Evolutionary conservation across 768 basidiomycete genomes (phyloP), one percentile per base, ranked within the genome.

Genomic region (Psilocybe azurescens): DNA sequence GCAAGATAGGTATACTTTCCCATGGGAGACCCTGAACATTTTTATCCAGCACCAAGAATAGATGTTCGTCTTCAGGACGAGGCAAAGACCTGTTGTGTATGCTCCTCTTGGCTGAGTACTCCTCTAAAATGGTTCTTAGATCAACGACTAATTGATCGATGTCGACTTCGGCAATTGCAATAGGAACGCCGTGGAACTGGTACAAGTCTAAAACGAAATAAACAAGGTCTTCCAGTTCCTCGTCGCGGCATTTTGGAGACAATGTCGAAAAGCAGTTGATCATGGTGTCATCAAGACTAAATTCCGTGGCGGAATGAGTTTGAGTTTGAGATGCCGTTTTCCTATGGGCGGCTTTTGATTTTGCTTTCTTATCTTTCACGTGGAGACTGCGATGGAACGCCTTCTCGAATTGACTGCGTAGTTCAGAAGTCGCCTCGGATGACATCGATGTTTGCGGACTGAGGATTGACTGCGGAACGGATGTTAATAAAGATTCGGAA

Each of bases 171-270:
- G 94, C 90, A 47, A 91, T 87, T 0, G 94, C 94, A 28, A 99
- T 86, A 0, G 90, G 89, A 2, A 94, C 83, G 1, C 97, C 96
- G 63, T 95, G 90, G 76, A 97, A 93, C 70, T 97, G 95, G 72
- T 97, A 97, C 0, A 97, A 81, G 70, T 98, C 97, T 24, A 99
- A 80, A 33, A 98, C 83, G 77, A 97, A 98, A 72, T 95, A 98
- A 2, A 94, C 86, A 36, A 98, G 79, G 71, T 99, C 97, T 73
- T 99, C 97, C 8, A 98, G 80, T 70, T 99, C 97, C 71, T 99
- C 97, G 67, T 97, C 93, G 33, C 86, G 85, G 67, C 92, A 94
- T 68, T 87, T 86, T 0, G 93, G 87, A 2, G 92, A 88, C 2
- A 99, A 77, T 0, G 88, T 88, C 0, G 93, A 89, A 71, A 99